Percentiles rank a stretch among this genome's conserved stretches.
Conservation (phyloP, 2,329 filamentous ascomycete species). For the Daldinia eschscholtzii region DNA sequence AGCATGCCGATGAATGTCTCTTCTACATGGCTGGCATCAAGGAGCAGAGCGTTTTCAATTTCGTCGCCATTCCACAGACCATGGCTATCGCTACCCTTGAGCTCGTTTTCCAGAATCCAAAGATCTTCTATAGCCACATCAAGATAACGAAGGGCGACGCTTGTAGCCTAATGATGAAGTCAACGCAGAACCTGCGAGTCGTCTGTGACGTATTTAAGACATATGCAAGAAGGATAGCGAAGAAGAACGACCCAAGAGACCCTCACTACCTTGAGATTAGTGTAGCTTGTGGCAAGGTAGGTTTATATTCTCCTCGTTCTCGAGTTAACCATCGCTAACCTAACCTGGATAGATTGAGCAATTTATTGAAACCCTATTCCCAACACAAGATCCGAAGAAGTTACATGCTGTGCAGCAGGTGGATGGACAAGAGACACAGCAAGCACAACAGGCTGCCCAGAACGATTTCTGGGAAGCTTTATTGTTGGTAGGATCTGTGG, state of each 20-base stretch:
- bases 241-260: constrained; percentile 94
- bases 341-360: constrained; percentile 78
- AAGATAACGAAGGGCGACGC: constrained; percentile 98
- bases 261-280: constrained; percentile 94
- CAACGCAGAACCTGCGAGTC: constrained; percentile 87
- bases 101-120: constrained; percentile 89
- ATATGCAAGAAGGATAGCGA: constrained; percentile 84
- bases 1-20: constrained; percentile 91
- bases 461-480: constrained; percentile 71
- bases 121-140: constrained; percentile 86
- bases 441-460: constrained; percentile 57
- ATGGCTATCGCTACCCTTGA: constrained; percentile 98
- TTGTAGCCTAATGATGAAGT: constrained; percentile 90
- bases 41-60: constrained; percentile 99
- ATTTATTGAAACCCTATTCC: constrained; percentile 95
- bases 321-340: constrained; percentile 24
- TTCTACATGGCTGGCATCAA: constrained; percentile 96
- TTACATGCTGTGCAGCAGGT: constrained; percentile 58
- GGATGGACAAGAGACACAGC: constrained; percentile 42
- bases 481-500: constrained; percentile 75
- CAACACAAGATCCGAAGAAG: constrained; percentile 79
- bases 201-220: constrained; percentile 85
- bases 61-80: constrained; percentile 93
- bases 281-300: constrained; percentile 85
- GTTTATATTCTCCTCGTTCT: constrained; percentile 28